phyloP scores from a whole-genome alignment of 169 alveolate species.

The Babesia ovata region DNA sequence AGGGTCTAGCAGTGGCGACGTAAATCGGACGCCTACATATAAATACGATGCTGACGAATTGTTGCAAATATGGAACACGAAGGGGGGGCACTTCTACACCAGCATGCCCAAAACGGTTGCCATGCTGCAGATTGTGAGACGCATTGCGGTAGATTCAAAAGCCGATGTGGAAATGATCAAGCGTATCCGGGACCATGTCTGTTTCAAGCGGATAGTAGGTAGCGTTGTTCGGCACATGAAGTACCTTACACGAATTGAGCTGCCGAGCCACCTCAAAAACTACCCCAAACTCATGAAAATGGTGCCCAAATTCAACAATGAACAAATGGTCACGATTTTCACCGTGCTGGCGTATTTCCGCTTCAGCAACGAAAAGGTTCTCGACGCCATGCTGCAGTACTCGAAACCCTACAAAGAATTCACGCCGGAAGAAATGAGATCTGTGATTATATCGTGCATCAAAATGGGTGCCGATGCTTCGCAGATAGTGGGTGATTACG shows the following conservation, averaged over 20 bases:
- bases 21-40: background rate
- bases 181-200: slow-evolving; percentile 13
- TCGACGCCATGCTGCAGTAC: slow-evolving; percentile 26
- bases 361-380: slow-evolving; percentile 22
- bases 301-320: slow-evolving; percentile 36
- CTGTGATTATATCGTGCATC: slow-evolving; percentile 10
- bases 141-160: slow-evolving; percentile 15
- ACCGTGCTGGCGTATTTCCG: slow-evolving; percentile 26
- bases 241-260: slow-evolving; percentile 16
- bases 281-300: slow-evolving; percentile 19
- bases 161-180: slow-evolving; percentile 10
- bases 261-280: slow-evolving; percentile 25
- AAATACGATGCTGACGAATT: slow-evolving; percentile 27
- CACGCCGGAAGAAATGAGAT: slow-evolving; percentile 3
- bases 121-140: slow-evolving; percentile 29
- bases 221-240: slow-evolving; percentile 39
- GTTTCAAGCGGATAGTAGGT: slow-evolving; percentile 36
- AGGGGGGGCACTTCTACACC: slow-evolving; percentile 47
- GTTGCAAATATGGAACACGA: slow-evolving; percentile 32
- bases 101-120: slow-evolving; percentile 51
- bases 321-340: slow-evolving; percentile 38
- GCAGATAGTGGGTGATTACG: slow-evolving; percentile 16
- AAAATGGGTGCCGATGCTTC: slow-evolving; percentile 10
- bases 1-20: background rate
- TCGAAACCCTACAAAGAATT: slow-evolving; percentile 17